Evolutionary conservation across 139 green algal genomes (phyloP).

Genomic region (Picochlorum costavermella): DNA sequence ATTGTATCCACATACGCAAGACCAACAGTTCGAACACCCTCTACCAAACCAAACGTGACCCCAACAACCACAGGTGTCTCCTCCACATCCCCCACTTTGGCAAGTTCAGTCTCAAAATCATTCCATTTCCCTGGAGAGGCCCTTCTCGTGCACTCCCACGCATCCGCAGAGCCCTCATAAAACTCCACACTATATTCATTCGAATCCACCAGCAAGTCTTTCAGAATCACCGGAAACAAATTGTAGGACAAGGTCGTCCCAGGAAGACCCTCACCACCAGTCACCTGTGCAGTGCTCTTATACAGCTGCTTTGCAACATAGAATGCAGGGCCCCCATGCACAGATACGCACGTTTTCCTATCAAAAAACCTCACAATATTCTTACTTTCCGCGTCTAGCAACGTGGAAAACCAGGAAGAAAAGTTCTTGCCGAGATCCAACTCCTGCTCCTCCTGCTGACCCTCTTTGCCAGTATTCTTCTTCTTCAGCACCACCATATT

Average conservation of each 20-base stretch:
- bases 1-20: conserved; percentile 64
- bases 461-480: too few relatives aligned
- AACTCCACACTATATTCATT: conserved; percentile 68
- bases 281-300: conserved; percentile 61
- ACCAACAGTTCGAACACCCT: conserved; percentile 49
- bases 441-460: too few relatives aligned
- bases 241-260: conserved; percentile 61
- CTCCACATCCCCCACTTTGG: conserved; percentile 38
- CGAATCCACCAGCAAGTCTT: conserved; percentile 67
- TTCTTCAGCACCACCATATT: too few relatives aligned
- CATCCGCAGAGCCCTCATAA: conserved; percentile 58
- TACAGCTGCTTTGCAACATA: conserved; percentile 74
- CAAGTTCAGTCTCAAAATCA: conserved; percentile 86
- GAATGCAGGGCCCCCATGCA: conserved; percentile 70
- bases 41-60: conserved; percentile 21
- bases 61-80: conserved; percentile 65
- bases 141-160: conserved; percentile 35
- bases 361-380: conserved; percentile 16
- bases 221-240: conserved; percentile 68
- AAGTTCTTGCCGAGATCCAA: too few relatives aligned
- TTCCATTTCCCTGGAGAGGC: conserved; percentile 66
- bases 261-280: conserved; percentile 31
- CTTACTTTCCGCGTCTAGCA: too few relatives aligned
- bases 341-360: conserved; percentile 54
- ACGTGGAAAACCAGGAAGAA: too few relatives aligned